These are phyloP conservation scores for Hyphopichia burtonii DNA, from an alignment of 1,139 yeast species.

Conservation along the genomic window DNA sequence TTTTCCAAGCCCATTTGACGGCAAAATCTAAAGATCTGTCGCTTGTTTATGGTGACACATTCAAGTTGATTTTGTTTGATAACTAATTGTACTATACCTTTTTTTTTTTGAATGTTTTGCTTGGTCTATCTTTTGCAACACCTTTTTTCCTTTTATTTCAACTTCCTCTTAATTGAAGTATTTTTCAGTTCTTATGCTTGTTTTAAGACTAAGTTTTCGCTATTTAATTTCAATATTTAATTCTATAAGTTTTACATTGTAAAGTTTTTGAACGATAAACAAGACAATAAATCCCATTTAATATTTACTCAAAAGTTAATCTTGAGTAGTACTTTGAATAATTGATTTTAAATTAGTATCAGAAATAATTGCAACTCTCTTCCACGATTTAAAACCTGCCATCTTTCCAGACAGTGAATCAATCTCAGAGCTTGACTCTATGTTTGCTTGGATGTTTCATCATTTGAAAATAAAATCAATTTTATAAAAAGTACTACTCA, in stretches of 20 bases:
- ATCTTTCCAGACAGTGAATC: constrained; percentile 49
- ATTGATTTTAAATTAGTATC: constrained; percentile 10
- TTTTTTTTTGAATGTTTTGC: neutral
- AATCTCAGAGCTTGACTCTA: constrained; percentile 93
- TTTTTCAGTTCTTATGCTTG: neutral
- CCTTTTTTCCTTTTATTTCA: neutral
- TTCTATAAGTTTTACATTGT: too few species aligned
- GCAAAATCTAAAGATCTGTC: neutral
- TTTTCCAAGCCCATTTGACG: neutral
- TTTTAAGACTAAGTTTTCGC: neutral
- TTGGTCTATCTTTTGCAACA: neutral
- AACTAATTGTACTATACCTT: neutral
- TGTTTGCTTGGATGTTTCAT: constrained; percentile 80
- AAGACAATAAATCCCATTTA: neutral
- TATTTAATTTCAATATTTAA: too few species aligned
- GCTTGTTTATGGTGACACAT: neutral
- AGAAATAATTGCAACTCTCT: constrained; percentile 45
- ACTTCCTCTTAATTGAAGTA: neutral
- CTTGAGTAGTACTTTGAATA: neutral
- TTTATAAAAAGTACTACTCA: constrained; percentile 6
- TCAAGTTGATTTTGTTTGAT: neutral
- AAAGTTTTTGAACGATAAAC: too few species aligned
- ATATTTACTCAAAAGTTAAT: neutral
- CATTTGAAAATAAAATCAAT: constrained; percentile 35
- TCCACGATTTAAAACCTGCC: constrained; percentile 40